Evolutionary conservation across 108 stramenopile genomes (phyloP).

Genomic region (Fragilaria radians): DNA sequence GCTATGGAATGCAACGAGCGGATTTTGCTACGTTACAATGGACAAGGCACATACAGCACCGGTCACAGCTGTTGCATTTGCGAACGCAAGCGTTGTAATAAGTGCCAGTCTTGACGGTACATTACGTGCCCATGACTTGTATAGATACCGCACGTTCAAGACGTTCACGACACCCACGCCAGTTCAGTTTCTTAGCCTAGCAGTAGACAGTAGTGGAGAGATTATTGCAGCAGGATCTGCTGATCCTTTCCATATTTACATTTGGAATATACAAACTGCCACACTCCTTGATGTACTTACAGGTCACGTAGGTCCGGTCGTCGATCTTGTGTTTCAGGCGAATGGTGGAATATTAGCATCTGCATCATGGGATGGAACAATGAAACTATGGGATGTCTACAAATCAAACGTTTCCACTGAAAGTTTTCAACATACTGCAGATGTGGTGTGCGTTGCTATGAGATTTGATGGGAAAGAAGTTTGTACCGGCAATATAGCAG

Average conservation of each 20-base stretch:
- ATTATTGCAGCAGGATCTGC: slow-evolving; percentile 85
- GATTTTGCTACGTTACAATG: slow-evolving; percentile 97
- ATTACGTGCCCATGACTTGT: slow-evolving; percentile 94
- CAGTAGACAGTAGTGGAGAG: slow-evolving; percentile 94
- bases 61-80: slow-evolving; percentile 86
- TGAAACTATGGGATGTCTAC: slow-evolving; percentile 97
- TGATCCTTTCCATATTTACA: slow-evolving; percentile 91
- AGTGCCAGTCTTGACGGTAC: slow-evolving; percentile 94
- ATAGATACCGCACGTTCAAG: slow-evolving; percentile 95
- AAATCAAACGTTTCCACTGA: slow-evolving; percentile 81
- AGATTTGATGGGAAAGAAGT: slow-evolving; percentile 95
- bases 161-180: slow-evolving; percentile 86
- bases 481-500: slow-evolving; percentile 88
- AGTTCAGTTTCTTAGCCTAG: slow-evolving; percentile 90
- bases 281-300: slow-evolving; percentile 92
- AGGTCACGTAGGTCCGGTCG: slow-evolving; percentile 92
- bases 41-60: slow-evolving; percentile 91
- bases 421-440: slow-evolving; percentile 85
- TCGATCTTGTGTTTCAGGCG: slow-evolving; percentile 72
- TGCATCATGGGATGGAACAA: slow-evolving; percentile 97
- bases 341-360: slow-evolving; percentile 77
- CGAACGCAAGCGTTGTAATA: slow-evolving; percentile 87
- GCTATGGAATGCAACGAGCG: slow-evolving; percentile 93
- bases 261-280: slow-evolving; percentile 94
- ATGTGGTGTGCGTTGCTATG: slow-evolving; percentile 93